phyloP scores from a whole-genome alignment of 2,329 filamentous ascomycete species.

The Penicillium polonicum region DNA sequence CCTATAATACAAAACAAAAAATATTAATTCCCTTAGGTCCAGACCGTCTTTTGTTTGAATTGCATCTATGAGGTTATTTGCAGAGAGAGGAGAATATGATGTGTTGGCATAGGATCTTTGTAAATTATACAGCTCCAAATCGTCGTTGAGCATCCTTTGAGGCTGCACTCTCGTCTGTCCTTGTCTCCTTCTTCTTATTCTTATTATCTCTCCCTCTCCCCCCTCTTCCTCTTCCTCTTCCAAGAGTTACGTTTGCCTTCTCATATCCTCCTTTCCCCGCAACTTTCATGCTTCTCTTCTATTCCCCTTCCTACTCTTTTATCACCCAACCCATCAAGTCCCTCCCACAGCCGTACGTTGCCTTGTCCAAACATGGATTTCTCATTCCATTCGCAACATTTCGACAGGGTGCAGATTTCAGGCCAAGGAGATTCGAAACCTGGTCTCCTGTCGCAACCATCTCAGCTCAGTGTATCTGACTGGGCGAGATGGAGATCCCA shows the following conservation, averaged over 20 bases:
- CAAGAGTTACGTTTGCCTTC: constrained; percentile 1
- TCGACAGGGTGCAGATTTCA: constrained; percentile 22
- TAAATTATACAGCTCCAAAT: constrained; percentile 23
- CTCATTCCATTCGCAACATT: constrained; percentile 20
- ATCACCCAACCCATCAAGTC: neutral
- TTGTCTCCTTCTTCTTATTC: neutral
- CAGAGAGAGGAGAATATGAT: constrained; percentile 16
- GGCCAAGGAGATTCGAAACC: constrained; percentile 21
- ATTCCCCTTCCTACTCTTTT: constrained; percentile 3
- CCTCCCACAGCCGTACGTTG: neutral
- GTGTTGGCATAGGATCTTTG: constrained; percentile 19
- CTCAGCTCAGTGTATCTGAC: constrained; percentile 14
- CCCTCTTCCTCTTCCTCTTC: constrained; percentile 18
- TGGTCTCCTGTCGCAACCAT: constrained; percentile 18
- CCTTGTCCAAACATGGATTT: constrained; percentile 22
- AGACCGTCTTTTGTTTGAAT: constrained; percentile 21
- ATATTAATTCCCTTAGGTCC: constrained; percentile 1
- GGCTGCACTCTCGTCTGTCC: neutral
- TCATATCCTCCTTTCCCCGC: constrained; percentile 1
- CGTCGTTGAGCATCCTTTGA: constrained; percentile 15
- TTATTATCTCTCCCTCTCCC: neutral
- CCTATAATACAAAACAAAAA: neutral
- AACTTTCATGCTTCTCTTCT: neutral
- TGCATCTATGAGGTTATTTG: constrained; percentile 24
- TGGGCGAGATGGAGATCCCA: constrained; percentile 28